Evolutionary conservation across 2,329 filamentous ascomycete genomes (phyloP).

Genomic region (Atkinsonella texensis): DNA sequence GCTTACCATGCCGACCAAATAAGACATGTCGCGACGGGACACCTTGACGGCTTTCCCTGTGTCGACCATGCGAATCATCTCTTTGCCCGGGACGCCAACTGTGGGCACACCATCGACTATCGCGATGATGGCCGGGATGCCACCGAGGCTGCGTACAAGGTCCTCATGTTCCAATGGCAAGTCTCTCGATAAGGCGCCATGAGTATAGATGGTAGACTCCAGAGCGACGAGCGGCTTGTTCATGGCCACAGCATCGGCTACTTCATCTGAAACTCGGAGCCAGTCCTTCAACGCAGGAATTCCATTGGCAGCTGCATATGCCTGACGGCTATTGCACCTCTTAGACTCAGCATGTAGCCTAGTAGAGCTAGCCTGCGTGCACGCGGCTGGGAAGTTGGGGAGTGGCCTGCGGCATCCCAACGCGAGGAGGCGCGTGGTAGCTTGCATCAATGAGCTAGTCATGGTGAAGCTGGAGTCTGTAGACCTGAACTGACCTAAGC

Average conservation of each 20-base stretch:
- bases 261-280: conserved; percentile 69
- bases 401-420: background rate
- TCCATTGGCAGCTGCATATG: conserved; percentile 16
- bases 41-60: conserved; percentile 64
- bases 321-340: background rate
- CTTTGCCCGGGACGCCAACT: conserved; percentile 62
- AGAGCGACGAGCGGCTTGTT: conserved; percentile 80
- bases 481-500: too few relatives aligned
- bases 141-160: conserved; percentile 69
- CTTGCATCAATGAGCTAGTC: conserved; percentile 1
- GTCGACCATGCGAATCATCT: conserved; percentile 61
- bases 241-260: conserved; percentile 60
- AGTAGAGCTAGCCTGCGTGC: background rate
- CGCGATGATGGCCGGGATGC: conserved; percentile 81
- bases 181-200: conserved; percentile 68
- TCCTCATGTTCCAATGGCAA: conserved; percentile 70
- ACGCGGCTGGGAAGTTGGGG: background rate
- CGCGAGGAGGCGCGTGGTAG: background rate
- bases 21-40: conserved; percentile 77
- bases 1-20: conserved; percentile 62
- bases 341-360: background rate
- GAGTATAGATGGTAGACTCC: conserved; percentile 95
- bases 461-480: background rate
- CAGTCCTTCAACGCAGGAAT: conserved; percentile 21
- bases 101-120: conserved; percentile 72